A percentile compares a stretch with the other conserved stretches of the same genome.
These are phyloP conservation scores for Neonectria magnoliae DNA, from an alignment of 2,329 filamentous ascomycete genomes.

Conservation along the genomic window DNA sequence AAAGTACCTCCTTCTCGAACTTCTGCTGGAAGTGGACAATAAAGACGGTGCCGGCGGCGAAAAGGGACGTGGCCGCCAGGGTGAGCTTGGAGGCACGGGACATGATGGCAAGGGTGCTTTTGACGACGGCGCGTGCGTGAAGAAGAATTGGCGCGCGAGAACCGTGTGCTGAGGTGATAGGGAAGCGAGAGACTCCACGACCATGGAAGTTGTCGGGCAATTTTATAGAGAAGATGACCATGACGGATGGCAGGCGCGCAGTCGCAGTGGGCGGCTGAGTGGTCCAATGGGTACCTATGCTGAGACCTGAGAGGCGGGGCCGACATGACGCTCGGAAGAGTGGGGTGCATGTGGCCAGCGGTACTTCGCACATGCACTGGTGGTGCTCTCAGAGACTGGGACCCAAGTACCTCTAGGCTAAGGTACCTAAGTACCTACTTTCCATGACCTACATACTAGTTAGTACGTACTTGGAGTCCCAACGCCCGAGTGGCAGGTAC, in stretches of 20 bases:
- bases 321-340: background rate
- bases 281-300: background rate
- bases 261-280: conserved; percentile 1
- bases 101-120: conserved; percentile 73
- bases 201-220: background rate
- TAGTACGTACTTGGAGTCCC: too few species aligned
- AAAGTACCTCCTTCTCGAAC: conserved; percentile 79
- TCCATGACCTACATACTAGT: too few species aligned
- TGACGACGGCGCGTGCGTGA: background rate
- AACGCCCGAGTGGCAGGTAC: background rate
- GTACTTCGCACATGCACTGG: too few species aligned
- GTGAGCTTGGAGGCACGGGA: conserved; percentile 91
- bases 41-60: conserved; percentile 79
- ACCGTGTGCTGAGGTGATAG: background rate
- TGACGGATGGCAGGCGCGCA: conserved; percentile 12
- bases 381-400: background rate
- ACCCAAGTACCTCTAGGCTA: background rate
- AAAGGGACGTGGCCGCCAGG: conserved; percentile 78
- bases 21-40: conserved; percentile 92
- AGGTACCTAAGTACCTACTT: too few species aligned
- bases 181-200: background rate
- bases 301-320: too few species aligned
- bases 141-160: conserved; percentile 3
- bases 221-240: conserved; percentile 7
- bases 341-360: background rate